Evolutionary conservation across 192 early-diverging fungal genomes (phyloP), one percentile per base, ranked within the genome.

Genomic region (Chytriomyces sp.): DNA sequence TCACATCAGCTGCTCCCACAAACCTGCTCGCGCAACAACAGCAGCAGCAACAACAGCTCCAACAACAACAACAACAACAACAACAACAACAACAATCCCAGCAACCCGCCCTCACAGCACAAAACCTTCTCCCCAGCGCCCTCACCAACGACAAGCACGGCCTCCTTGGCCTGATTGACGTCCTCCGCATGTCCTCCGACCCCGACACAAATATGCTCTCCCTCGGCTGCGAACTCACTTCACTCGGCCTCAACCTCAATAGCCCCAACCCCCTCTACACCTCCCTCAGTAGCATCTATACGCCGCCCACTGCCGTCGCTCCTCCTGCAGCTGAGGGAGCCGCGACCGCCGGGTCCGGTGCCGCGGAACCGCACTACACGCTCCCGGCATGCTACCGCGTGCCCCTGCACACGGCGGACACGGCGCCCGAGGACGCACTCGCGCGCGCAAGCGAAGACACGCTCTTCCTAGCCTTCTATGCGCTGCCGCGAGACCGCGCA

Each of bases 381-480:
- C 82, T 94, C 5, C 95, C 96, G 4, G 61, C 88, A 5, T 96
- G 94, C 77, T 99, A 99, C 78, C 52, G 56, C 4, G 31, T 75
- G 31, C 31, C 65, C 10, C 69, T 70, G 5, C 59, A 65, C 34
- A 39, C 77, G 31, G 65, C 40, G 10, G 40, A 52, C 44, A 17
- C 59, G 5, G 38, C 44, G 12, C 86, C 92, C 10, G 81, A 91
- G 52, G 81, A 88, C 49, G 91, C 91, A 71, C 84, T 99, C 59
- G 73, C 82, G 17, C 79, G 85, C 10, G 89, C 95, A 33, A 81
- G 83, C 49, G 96, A 98, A 65, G 95, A 98, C 70, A 93, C 94
- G n/a, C 82, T 99, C 67, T 95, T 99, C 69, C 98, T 98, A 83
- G 87, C 95, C 39, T 99, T 99, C 81, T 98, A 99, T 81, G 91